Evolutionary conservation across 108 stramenopile species (phyloP), one percentile per base, ranked within the genome.

Genomic region (Nitzschia sp.): DNA sequence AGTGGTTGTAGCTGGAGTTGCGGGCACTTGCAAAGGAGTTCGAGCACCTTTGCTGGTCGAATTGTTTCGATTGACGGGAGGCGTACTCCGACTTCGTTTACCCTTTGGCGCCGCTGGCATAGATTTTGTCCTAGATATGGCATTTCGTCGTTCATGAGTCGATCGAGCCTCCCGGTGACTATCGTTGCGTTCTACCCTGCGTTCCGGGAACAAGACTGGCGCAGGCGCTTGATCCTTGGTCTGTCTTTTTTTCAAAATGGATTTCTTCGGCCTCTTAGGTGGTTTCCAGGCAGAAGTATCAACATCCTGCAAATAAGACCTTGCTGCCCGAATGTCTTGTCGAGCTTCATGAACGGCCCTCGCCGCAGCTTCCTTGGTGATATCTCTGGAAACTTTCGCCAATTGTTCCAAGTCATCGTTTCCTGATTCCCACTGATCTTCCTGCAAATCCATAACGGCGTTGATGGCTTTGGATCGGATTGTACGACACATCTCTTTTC

Each of bases 391-490:
- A 3, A 18, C 42, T 27, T 42, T 62, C 36, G 35, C 35, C 25
- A 62, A 6, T 25, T 42, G n/a, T 3, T 62, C 61, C 11, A 30
- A 24, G 21, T 62, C 61, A 46, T 62, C 61, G 3, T 15, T 5
- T 17, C 36, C 61, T 6, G n/a, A 15, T 24, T 62, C 13, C 61
- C 61, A 62, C 23, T 62, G 61, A 4, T 62, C 35, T 42, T 62
- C 61, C 23, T 62, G 61, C 25, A 42, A 11, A 27, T 62, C 61
- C 61, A 62, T 62, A 11, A 62, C 61, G 5, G 45, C 45, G 26
- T 62, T 31, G 33, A 62, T 21, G 9, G 61, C 13, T 26, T 62
- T 42, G 35, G 24, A 26, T 13, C 61, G 61, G 6, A 42, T 9
- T 13, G 25, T 46, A 3, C 30, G 3, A 23, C 25, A 26, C 11